Base-by-base conservation (phyloP, 2,329 filamentous ascomycete genomes). In the Pseudogymnoascus sp. region DNA sequence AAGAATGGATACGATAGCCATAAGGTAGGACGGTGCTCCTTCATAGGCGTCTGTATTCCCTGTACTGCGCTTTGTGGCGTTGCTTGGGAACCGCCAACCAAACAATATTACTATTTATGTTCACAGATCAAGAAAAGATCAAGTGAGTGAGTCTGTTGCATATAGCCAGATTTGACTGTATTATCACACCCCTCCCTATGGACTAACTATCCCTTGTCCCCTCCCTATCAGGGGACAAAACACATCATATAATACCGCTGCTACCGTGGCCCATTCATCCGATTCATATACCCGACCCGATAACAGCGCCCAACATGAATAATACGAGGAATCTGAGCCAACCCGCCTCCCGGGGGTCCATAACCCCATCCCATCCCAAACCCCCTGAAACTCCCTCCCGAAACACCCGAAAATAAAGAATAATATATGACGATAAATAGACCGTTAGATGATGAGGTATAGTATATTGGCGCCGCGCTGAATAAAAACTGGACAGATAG, bases 361-460 rank as follows among this genome's bases (percentile, higher is more conserved):
- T 53, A 8, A 16, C 16, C 28, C 50, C 12, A 16, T 31, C n/a
- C 46, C n/a, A 56, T 56, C 25, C 25, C 46, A 56, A 12, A 14
- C 28, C 28, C 50, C 25, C n/a, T 36, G 12, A 18, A 56, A 56
- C 50, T 16, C 50, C 50, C 50, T 21, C 3, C 28, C 34, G 36
- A 56, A 56, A 56, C 50, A 21, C 50, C 50, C 10, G 28, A 56
- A 56, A 56, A 53, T 10, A 34, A 56, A 34, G 50, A 56, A 34
- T 56, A 53, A 31, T 28, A 31, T 14, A 53, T 53, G 46, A 53
- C 21, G 46, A 56, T 56, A 56, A 21, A 56, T 56, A 56, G 50
- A 56, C 28, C 50, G 50, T 56, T 56, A 56, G 50, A 56, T 56
- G 50, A 56, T 56, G n/a, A 56, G 50, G 28, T 56, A 56, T 53